A percentile compares a stretch with the other conserved stretches of the same genome.
phyloP scores from a whole-genome alignment of 352 stramenopile genomes.

The Phytophthora europaea region DNA sequence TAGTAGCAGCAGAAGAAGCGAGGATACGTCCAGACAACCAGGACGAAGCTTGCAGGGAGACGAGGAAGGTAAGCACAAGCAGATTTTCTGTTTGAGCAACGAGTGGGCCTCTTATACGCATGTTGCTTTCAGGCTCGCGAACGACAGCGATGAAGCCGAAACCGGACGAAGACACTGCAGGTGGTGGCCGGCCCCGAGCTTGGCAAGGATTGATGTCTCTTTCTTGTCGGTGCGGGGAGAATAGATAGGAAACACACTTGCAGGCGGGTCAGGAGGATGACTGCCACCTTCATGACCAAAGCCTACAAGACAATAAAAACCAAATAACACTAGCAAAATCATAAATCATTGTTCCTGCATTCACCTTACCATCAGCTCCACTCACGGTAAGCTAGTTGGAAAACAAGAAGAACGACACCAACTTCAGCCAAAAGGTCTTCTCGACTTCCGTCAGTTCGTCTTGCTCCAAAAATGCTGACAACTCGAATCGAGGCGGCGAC shows the following conservation, averaged over 20 bases:
- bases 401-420: constrained; percentile 76
- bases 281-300: constrained; percentile 14
- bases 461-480: constrained; percentile 44
- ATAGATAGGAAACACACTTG: constrained; percentile 56
- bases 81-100: constrained; percentile 27
- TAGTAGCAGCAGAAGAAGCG: constrained; percentile 41
- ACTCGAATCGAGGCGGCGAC: constrained; percentile 34
- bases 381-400: constrained; percentile 21
- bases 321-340: constrained; percentile 49
- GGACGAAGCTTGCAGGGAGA: constrained; percentile 19
- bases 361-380: not conserved
- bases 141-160: constrained; percentile 25
- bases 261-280: constrained; percentile 7
- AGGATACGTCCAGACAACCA: constrained; percentile 27
- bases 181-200: constrained; percentile 15
- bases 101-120: constrained; percentile 24
- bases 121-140: constrained; percentile 25
- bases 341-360: constrained; percentile 17
- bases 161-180: constrained; percentile 12
- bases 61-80: constrained; percentile 18
- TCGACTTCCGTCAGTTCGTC: constrained; percentile 44
- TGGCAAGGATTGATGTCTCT: constrained; percentile 21
- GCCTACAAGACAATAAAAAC: constrained; percentile 43
- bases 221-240: constrained; percentile 27
- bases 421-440: constrained; percentile 64